Percentiles rank a stretch among this genome's conserved stretches.
Conservation (phyloP, 768 basidiomycete species). For the Albatrellus ellisii region DNA sequence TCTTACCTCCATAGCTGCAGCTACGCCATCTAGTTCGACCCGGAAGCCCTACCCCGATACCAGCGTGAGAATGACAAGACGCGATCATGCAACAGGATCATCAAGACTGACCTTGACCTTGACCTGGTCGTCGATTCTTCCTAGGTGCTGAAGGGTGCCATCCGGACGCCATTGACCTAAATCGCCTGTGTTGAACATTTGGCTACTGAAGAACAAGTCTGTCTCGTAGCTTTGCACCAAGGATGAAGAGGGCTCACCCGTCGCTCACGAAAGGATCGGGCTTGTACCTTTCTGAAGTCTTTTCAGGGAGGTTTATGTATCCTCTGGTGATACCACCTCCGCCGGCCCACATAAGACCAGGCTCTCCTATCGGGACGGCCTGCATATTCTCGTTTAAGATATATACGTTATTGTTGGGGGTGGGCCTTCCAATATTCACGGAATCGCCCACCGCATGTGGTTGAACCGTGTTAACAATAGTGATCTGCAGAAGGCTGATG, state of each 20-base stretch:
- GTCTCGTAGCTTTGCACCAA: not conserved
- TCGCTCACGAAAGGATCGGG: slow-evolving; percentile 36
- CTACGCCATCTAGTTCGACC: slow-evolving; percentile 49
- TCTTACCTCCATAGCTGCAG: slow-evolving; percentile 45
- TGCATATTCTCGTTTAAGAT: slow-evolving; percentile 21
- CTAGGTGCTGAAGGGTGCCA: slow-evolving; percentile 43
- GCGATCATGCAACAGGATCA: not conserved
- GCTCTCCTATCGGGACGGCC: slow-evolving; percentile 21
- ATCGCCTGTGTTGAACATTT: slow-evolving; percentile 58
- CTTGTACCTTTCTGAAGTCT: slow-evolving; percentile 36
- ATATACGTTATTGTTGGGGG: slow-evolving; percentile 38
- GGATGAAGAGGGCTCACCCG: slow-evolving; percentile 23
- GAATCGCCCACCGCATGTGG: slow-evolving; percentile 27
- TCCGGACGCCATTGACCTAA: slow-evolving; percentile 40
- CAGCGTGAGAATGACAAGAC: not conserved
- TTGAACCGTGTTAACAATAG: slow-evolving; percentile 45
- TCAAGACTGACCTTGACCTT: slow-evolving; percentile 36
- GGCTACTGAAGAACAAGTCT: slow-evolving; percentile 14
- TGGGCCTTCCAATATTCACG: slow-evolving; percentile 38
- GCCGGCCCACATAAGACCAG: slow-evolving; percentile 49
- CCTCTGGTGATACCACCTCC: slow-evolving; percentile 43
- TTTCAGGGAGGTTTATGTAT: slow-evolving; percentile 42
- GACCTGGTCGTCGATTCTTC: slow-evolving; percentile 49
- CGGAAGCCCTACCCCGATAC: slow-evolving; percentile 34
- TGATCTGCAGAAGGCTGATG: slow-evolving; percentile 23